These are phyloP conservation scores for Globisporangium polare DNA, from an alignment of 352 stramenopile species.

Conservation along the genomic window DNA sequence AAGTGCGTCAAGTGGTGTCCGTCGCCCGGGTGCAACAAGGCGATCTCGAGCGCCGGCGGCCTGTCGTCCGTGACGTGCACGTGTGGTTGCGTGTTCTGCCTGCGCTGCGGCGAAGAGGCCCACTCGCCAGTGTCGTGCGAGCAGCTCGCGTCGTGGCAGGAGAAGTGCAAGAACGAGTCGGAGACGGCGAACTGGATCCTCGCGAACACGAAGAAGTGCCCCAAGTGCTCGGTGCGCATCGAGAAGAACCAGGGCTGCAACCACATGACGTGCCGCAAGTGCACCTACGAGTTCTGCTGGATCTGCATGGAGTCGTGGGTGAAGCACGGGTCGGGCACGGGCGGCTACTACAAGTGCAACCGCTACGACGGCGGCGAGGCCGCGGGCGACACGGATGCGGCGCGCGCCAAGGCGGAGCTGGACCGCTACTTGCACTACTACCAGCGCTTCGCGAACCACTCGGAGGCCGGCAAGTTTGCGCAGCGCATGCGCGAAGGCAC, in stretches of 20 bases:
- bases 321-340: constrained; percentile 95
- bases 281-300: constrained; percentile 98
- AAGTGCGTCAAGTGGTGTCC: constrained; percentile 97
- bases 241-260: constrained; percentile 99
- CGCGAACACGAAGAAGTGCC: constrained; percentile 99
- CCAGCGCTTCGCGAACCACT: constrained; percentile 97
- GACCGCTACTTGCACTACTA: constrained; percentile 99
- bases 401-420: constrained; percentile 94
- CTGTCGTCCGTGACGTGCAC: constrained; percentile 76
- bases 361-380: constrained; percentile 87
- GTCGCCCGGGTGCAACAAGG: constrained; percentile 93
- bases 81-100: constrained; percentile 88
- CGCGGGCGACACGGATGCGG: constrained; percentile 75
- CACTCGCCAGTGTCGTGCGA: constrained; percentile 93
- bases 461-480: constrained; percentile 96
- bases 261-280: constrained; percentile 97
- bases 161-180: constrained; percentile 97
- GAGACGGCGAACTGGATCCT: constrained; percentile 99
- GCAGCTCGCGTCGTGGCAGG: constrained; percentile 92
- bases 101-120: constrained; percentile 95
- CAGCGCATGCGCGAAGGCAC: constrained; percentile 94
- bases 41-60: constrained; percentile 85
- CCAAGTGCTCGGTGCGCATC: constrained; percentile 98
- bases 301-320: constrained; percentile 95
- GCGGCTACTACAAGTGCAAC: constrained; percentile 99